Base-by-base conservation (phyloP, 1,284 basidiomycete species). In the Inonotus hispidus region DNA sequence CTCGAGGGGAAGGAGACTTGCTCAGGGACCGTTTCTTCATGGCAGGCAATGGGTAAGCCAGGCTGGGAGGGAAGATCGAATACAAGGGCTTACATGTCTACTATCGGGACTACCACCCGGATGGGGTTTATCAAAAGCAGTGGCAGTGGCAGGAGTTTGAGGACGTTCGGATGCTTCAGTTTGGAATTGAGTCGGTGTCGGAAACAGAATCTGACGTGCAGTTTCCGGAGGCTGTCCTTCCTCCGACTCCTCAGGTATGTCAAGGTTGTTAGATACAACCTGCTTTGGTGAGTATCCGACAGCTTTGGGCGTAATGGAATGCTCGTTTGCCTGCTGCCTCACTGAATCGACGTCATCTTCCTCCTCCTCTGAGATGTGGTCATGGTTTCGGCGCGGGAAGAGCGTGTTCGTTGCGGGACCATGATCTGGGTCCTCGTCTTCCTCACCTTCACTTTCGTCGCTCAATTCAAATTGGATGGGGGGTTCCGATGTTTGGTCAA, bases 391-490 rank as follows among this genome's bases (percentile, higher is more conserved):
- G 59, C 52, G 62, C 49, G 58, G 64, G 57, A 47, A 59, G 38
- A 41, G 56, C 32, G 41, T 53, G 59, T 52, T 47, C 39, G 62
- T 32, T 14, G 63, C 41, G 37, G 38, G 60, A 37, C n/a, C 59
- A 5, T 39, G 38, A 23, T 66, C 57, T 3, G 77, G 76, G 2
- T 81, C 75, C 53, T 84, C 82, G 1, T 80, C 82, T 38, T 78
- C 84, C 32, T 83, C 82, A 49, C 65, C 77, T 25, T 90, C 89
- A 68, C 91, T 92, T 72, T 92, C 90, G 69, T 92, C 90, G 67
- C 88, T 90, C 66, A 92, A 65, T 69, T 92, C 88, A 13, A 90
- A 82, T 47, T 84, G 80, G 56, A 89, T 88, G 5, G 88, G 88
- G 1, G 87, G 87, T n/a, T 76, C 80, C 27, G 74, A 72, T 32